Conservation (phyloP, 352 stramenopile genomes). For the Phytophthora hibernalis region DNA sequence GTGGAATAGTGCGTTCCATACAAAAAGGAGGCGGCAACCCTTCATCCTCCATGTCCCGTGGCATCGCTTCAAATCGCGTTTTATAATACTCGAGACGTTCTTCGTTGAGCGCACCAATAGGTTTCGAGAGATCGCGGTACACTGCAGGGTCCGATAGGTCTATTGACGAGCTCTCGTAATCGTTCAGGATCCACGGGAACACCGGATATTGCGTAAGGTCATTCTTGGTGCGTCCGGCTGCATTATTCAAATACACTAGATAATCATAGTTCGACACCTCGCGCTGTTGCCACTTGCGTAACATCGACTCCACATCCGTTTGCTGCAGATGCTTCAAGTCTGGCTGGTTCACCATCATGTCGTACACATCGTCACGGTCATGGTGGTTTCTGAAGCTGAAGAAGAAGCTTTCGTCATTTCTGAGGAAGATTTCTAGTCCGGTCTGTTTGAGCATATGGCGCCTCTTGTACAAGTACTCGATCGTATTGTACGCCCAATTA, state of each 20-base stretch:
- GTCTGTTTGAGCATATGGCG: constrained; percentile 92
- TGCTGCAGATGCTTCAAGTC: constrained; percentile 68
- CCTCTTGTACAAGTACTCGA: constrained; percentile 88
- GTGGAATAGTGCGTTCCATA: constrained; percentile 96
- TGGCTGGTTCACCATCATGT: constrained; percentile 84
- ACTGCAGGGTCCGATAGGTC: constrained; percentile 84
- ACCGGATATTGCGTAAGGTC: constrained; percentile 97
- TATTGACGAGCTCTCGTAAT: constrained; percentile 89
- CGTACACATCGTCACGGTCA: constrained; percentile 87
- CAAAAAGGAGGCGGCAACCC: constrained; percentile 93
- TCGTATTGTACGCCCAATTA: constrained; percentile 81
- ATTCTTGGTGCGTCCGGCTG: constrained; percentile 86
- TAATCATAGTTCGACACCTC: constrained; percentile 97
- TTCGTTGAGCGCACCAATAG: constrained; percentile 94
- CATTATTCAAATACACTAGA: constrained; percentile 89
- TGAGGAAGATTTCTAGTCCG: constrained; percentile 87
- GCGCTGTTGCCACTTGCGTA: constrained; percentile 82
- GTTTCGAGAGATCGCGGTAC: constrained; percentile 96
- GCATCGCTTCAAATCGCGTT: constrained; percentile 92
- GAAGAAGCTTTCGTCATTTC: constrained; percentile 75
- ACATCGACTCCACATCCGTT: constrained; percentile 76
- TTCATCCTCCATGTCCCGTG: constrained; percentile 81
- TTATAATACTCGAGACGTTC: constrained; percentile 90
- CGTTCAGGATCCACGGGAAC: constrained; percentile 96
- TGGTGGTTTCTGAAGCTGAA: constrained; percentile 80